Base-by-base conservation (phyloP, 495 filamentous ascomycete genomes). In the Penicillium psychrofluorescens region DNA sequence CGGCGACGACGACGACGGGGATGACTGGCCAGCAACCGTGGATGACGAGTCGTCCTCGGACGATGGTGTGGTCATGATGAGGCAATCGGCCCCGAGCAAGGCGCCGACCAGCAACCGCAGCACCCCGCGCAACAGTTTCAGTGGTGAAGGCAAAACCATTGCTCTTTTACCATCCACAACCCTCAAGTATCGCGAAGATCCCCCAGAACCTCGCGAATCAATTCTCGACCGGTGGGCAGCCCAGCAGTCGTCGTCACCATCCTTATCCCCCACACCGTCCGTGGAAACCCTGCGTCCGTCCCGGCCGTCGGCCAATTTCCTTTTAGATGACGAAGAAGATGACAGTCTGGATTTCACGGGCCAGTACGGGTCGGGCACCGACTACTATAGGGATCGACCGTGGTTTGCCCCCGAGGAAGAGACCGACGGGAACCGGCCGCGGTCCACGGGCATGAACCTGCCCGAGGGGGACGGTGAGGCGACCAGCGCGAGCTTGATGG, bases 151-250 rank as follows among this genome's bases (percentile, higher is more conserved):
- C 66, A 92, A 86, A 59, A 95, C 86, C 10, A 98, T 98, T 59
- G 90, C 88, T 8, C 94, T 88, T 67, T 72, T 98, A 13, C 90
- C 90, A 6, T 86, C 88, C 0, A 97, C 92, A 4, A 96, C 86
- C 6, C 70, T 98, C 11, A 98, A 97, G 57, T 92, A 89, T 50
- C 76, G 83, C 30, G 80, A 84, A 29, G 92, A 92, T 46, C 83
- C 85, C 0, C 86, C 88, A 0, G 83, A 89, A 14, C 73, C 77
- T 8, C 56, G 50, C 14, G 62, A 37, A 52, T 67, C 59, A 1
- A 50, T 62, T 11, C 40, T 66, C 7, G 51, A 52, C 39, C 57
- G 53, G n/a, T 71, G 65, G 67, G 56, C 62, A 16, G 40, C 71
- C 45, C 53, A 55, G 11, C 58, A 49, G 28, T 56, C 68, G 9